A percentile compares a stretch with the other conserved stretches of the same genome.
phyloP scores from a whole-genome alignment of 2,329 filamentous ascomycete genomes.

The Fusarium hostae region DNA sequence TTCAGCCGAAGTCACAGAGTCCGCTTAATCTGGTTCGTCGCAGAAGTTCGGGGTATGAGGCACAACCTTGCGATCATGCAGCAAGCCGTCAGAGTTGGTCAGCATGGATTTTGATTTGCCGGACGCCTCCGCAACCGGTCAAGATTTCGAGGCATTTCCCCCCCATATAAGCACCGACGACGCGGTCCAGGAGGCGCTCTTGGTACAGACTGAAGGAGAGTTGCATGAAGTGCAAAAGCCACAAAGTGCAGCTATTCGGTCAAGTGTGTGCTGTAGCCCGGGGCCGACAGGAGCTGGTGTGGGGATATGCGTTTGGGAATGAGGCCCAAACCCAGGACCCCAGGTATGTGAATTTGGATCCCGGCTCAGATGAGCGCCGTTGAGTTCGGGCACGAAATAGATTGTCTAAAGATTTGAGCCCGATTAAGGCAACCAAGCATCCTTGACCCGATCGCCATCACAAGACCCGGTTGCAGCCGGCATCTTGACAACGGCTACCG shows the following conservation, averaged over 20 bases:
- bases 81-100: slow-evolving; percentile 29
- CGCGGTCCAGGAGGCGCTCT: slow-evolving; percentile 31
- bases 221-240: slow-evolving; percentile 33
- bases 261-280: slow-evolving; percentile 11
- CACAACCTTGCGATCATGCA: slow-evolving; percentile 41
- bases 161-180: slow-evolving; percentile 33
- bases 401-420: slow-evolving; percentile 12
- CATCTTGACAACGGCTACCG: slow-evolving; percentile 31
- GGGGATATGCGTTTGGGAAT: slow-evolving; percentile 20
- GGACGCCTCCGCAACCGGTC: slow-evolving; percentile 33
- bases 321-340: slow-evolving; percentile 30
- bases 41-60: slow-evolving; percentile 6
- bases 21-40: slow-evolving; percentile 7
- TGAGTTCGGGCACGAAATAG: slow-evolving; percentile 20
- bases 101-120: slow-evolving; percentile 31
- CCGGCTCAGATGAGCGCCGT: slow-evolving; percentile 19
- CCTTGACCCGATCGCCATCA: slow-evolving; percentile 33
- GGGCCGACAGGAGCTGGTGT: slow-evolving; percentile 6
- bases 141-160: slow-evolving; percentile 30
- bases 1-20: slow-evolving; percentile 23
- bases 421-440: slow-evolving; percentile 33
- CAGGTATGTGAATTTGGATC: slow-evolving; percentile 10
- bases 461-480: slow-evolving; percentile 36
- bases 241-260: slow-evolving; percentile 28
- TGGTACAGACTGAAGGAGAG: slow-evolving; percentile 37